phyloP scores from a whole-genome alignment of 2,329 filamentous ascomycete genomes.

The Emericellopsis cladophorae region DNA sequence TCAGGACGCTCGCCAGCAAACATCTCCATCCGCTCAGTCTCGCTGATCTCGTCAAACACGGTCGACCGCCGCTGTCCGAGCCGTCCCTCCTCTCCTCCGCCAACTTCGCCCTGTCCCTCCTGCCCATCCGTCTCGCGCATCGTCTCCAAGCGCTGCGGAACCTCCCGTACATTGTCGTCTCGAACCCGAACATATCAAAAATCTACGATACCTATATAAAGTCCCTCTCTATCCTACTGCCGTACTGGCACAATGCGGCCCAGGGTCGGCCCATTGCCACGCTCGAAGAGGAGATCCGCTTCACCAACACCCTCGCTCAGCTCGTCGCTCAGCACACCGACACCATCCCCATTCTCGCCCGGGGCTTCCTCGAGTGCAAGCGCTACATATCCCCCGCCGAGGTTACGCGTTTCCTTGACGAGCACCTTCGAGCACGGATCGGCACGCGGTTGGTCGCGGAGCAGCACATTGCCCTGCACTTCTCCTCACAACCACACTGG shows the following conservation, averaged over 20 bases:
- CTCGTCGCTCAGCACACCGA: slow-evolving; percentile 91
- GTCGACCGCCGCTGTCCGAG: slow-evolving; percentile 72
- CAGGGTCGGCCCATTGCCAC: slow-evolving; percentile 31
- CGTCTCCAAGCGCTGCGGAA: slow-evolving; percentile 89
- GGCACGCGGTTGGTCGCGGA: slow-evolving; percentile 90
- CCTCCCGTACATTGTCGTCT: slow-evolving; percentile 93
- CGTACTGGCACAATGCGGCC: slow-evolving; percentile 50
- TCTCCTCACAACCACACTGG: slow-evolving; percentile 55
- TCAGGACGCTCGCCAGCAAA: slow-evolving; percentile 64
- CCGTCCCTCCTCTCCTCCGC: slow-evolving; percentile 76
- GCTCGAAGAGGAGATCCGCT: slow-evolving; percentile 76
- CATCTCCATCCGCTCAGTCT: slow-evolving; percentile 74
- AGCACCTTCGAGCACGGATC: slow-evolving; percentile 85
- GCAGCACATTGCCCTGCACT: slow-evolving; percentile 88
- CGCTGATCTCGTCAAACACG: slow-evolving; percentile 74
- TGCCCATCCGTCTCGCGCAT: slow-evolving; percentile 84
- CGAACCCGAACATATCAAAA: slow-evolving; percentile 86
- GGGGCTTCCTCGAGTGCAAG: slow-evolving; percentile 84
- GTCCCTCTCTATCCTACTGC: slow-evolving; percentile 79
- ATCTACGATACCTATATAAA: slow-evolving; percentile 97
- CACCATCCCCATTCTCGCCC: slow-evolving; percentile 84
- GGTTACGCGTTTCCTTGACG: slow-evolving; percentile 86
- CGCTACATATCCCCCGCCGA: slow-evolving; percentile 75
- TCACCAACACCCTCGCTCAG: slow-evolving; percentile 86
- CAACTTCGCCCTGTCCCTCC: slow-evolving; percentile 87